phyloP scores from a whole-genome alignment of 2,329 filamentous ascomycete species.

The Mycogone perniciosa region DNA sequence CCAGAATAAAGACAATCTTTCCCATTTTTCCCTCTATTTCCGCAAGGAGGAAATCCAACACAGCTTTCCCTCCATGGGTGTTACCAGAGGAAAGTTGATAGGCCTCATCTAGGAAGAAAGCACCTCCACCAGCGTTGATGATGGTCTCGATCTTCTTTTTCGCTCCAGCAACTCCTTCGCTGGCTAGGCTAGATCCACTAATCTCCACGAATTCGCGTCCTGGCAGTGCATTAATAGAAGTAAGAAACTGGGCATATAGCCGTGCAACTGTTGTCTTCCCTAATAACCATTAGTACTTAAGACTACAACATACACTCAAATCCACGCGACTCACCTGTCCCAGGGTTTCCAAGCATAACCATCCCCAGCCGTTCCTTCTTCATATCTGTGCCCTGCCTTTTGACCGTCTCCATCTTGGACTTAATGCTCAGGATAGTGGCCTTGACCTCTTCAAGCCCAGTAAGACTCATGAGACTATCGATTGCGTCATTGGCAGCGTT shows the following conservation, averaged over 20 bases:
- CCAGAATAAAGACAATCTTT: neutral
- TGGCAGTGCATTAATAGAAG: neutral
- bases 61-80: neutral
- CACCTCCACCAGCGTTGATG: neutral
- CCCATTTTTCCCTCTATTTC: slow-evolving; percentile 1
- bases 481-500: no score
- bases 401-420: no score
- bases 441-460: no score
- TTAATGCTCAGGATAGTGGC: no score
- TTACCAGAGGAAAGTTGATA: slow-evolving; percentile 1
- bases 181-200: neutral
- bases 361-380: no score
- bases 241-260: neutral
- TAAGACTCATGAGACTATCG: no score
- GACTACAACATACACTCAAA: no score
- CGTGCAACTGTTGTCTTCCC: slow-evolving; percentile 1
- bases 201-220: neutral
- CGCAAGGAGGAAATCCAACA: neutral
- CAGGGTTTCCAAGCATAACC: neutral
- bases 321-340: neutral
- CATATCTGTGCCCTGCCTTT: no score
- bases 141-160: neutral
- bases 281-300: neutral
- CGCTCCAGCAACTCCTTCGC: neutral
- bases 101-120: slow-evolving; percentile 2